A percentile compares a stretch with the other conserved stretches of the same genome.
phyloP scores from a whole-genome alignment of 805 yeast species.

The Monosporozyma yasuniensis region DNA sequence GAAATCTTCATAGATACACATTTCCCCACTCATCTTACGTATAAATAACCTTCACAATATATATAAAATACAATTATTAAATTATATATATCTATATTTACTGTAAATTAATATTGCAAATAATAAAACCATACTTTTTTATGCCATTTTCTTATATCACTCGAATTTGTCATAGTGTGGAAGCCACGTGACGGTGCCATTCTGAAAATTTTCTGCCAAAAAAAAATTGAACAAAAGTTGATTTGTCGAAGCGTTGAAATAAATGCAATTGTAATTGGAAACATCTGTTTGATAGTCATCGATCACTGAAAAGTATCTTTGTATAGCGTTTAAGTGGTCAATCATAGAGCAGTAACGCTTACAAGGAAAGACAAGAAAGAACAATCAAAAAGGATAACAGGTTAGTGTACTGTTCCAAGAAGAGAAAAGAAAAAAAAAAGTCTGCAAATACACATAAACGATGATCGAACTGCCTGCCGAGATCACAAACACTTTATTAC shows the following conservation, averaged over 20 bases:
- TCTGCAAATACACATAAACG: background rate
- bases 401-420: background rate
- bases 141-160: background rate
- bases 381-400: background rate
- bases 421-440: background rate
- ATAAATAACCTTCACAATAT: background rate
- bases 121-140: background rate
- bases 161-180: background rate
- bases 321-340: background rate
- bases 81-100: background rate
- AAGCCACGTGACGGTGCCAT: background rate
- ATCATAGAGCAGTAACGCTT: background rate
- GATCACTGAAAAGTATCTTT: background rate
- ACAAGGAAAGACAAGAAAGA: background rate
- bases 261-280: background rate
- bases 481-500: conserved; percentile 42
- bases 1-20: background rate
- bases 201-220: background rate
- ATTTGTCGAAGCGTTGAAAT: background rate
- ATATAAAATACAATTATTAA: background rate
- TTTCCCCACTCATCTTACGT: background rate
- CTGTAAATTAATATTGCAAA: conserved; percentile 1
- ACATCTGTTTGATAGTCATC: background rate
- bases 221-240: background rate
- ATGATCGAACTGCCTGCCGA: conserved; percentile 53